Base-by-base conservation (phyloP, 306 rosid species). In the Cicer cuneatum region DNA sequence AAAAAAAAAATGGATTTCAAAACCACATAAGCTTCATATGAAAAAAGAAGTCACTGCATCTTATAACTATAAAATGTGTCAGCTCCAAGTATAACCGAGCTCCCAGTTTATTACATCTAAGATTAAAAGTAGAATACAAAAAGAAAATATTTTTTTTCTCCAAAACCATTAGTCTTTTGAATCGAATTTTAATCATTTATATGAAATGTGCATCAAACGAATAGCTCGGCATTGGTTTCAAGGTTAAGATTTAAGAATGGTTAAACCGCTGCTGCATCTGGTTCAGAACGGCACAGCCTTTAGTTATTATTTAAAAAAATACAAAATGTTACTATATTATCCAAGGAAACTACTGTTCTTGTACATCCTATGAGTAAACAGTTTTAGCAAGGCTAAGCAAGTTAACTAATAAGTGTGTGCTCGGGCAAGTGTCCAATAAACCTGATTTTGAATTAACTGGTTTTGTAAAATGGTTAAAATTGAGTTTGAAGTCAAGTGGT, bases 1-100 rank as follows among this genome's bases (percentile, higher is more conserved):
- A n/a, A 59, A 72, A 66, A 7, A 19, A 58, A 29, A 72, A 72
- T 40, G 58, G 37, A 59, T 35, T 59, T 24, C 53, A 71, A 52
- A 33, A 5, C 14, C 10, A 41, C 62, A 35, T 10, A 15, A 42
- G 19, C 40, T 53, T 29, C 10, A 14, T 33, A 13, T 11, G 47
- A 15, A 38, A 71, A 54, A 18, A 10, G 37, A 10, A 24, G 45
- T 38, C 81, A n/a, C 18, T n/a, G 21, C 54, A 61, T 52, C 18
- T 75, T 11, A 80, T 37, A 57, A 57, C 64, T 24, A 62, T 18
- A 60, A 42, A 7, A 42, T 7, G 38, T 5, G 35, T 45, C 61
- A 21, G 47, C 11, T 37, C 65, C 38, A 54, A 35, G 33, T 54
- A 54, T 7, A 18, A 38, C 71, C 9, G 39, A 66, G 52, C 52